Base-by-base conservation (phyloP, 2,329 filamentous ascomycete genomes). In the Xylariaceae sp. region DNA sequence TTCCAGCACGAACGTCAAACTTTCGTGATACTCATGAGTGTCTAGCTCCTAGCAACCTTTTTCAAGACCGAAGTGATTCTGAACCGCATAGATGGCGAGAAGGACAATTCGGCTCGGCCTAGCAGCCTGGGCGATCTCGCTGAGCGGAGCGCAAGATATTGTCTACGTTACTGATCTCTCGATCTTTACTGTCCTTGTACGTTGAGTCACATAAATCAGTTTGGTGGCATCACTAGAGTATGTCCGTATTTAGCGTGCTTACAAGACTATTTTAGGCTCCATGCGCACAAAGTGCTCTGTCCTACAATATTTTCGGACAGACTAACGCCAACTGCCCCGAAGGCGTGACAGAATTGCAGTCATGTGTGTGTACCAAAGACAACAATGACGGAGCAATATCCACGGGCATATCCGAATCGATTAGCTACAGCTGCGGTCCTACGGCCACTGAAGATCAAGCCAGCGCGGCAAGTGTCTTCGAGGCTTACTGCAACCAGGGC, bases 301-400 rank as follows among this genome's bases (percentile, higher is more conserved):
- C 63, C 2, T 64, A 67, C 44, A 65, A 68, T 42, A 56, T 79
- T 48, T 61, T 65, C 43, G 44, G 50, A 28, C 63, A 70, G 48
- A 76, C 74, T 1, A 53, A 61, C 19, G 58, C 62, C 9, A 61
- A 59, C 34, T 78, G 74, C 47, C 67, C 67, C 12, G 60, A 67
- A 19, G 67, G 57, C 4, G 67, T 66, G 12, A 64, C 65, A 4
- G 67, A 63, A 4, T 57, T 78, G 8, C 73, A 77, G 47, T 68
- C 66, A 8, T 79, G 75, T 43, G 64, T 75, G n/a, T 79, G 74
- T 59, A 69, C 68, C 12, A 71, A 74, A 52, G 64, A 66, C 46
- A 64, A 62, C 36, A 66, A 67, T 44, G 59, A 63, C 13, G 61
- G 57, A 3, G 59, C 64, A 3, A 54, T 77, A 39, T 58, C 61